Evolutionary conservation across 305 asterid genomes (phyloP).

Genomic region (Galium porrigens): DNA sequence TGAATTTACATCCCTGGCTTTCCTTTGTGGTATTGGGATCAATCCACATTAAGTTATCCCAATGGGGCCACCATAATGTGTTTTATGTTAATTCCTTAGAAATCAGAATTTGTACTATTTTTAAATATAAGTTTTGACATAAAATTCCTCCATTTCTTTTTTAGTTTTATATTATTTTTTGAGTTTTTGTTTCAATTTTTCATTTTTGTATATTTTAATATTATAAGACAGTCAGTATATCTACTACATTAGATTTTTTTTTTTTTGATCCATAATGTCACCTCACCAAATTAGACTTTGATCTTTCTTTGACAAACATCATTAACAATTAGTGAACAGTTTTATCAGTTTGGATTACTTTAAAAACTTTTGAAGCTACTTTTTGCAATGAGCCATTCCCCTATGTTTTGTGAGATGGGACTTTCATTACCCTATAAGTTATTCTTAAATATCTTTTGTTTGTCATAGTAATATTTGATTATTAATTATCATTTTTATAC

Average conservation of each 20-base stretch:
- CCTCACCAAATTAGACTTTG: background rate
- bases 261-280: too few relatives aligned
- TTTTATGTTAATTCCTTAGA: background rate
- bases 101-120: background rate
- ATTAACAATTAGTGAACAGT: too few relatives aligned
- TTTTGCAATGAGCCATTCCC: background rate
- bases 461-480: too few relatives aligned
- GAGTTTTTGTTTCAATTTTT: background rate
- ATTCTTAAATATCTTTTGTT: background rate
- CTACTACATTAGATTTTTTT: background rate
- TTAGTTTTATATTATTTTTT: background rate
- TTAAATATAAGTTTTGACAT: background rate
- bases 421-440: background rate
- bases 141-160: background rate
- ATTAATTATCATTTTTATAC: too few relatives aligned
- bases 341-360: background rate
- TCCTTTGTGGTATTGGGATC: background rate
- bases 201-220: too few relatives aligned
- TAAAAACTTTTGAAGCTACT: background rate
- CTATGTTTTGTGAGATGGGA: background rate
- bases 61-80: background rate
- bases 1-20: background rate
- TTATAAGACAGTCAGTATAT: background rate
- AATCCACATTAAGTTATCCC: background rate
- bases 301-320: too few relatives aligned